Evolutionary conservation across 2,329 filamentous ascomycete species (phyloP), one percentile per base, ranked within the genome.

Genomic region (Colletotrichum sp.): DNA sequence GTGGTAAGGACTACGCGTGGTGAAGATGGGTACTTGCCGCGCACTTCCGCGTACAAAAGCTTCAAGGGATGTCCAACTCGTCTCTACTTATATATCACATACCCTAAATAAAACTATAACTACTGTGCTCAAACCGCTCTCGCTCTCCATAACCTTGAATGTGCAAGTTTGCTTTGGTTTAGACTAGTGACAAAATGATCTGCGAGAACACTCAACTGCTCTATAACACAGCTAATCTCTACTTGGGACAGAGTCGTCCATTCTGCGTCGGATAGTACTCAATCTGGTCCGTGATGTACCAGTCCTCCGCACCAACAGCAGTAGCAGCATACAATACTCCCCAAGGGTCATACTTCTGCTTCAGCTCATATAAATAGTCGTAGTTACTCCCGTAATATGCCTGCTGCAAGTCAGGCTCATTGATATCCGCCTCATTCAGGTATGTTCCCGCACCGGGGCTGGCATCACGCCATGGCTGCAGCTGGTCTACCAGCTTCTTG

Each of bases 281-380:
- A 13, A 71, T 27, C 60, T 55, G 72, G 15, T 32, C 68, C 4
- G 60, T 67, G 7, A 74, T 71, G 22, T 83, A 79, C 81, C 85
- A 86, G 55, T 85, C 80, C 75, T 86, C 85, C 8, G 82, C 83
- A 0, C 85, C 85, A 9, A 86, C 83, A 22, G 83, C 84, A 22
- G 81, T 83, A 36, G 82, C 81, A 8, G 82, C 81, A 61, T 84
- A 85, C 30, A 86, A 84, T 1, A 86, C 65, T 8, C 82, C 81
- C 30, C 79, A 79, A n/a, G 84, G 83, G 16, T 86, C 84, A 25
- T 82, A 75, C 74, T 82, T 77, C 76, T 83, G 80, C 80, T 86
- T 86, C 1, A 86, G 72, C 60, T 79, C 34, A 39, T 84, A 84
- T 11, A 86, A 68, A 32, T 80, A 79, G 36, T 79, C 76, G 44